These are phyloP conservation scores for Hypoxylon cercidicola DNA, from an alignment of 495 filamentous ascomycete genomes.

Conservation along the genomic window DNA sequence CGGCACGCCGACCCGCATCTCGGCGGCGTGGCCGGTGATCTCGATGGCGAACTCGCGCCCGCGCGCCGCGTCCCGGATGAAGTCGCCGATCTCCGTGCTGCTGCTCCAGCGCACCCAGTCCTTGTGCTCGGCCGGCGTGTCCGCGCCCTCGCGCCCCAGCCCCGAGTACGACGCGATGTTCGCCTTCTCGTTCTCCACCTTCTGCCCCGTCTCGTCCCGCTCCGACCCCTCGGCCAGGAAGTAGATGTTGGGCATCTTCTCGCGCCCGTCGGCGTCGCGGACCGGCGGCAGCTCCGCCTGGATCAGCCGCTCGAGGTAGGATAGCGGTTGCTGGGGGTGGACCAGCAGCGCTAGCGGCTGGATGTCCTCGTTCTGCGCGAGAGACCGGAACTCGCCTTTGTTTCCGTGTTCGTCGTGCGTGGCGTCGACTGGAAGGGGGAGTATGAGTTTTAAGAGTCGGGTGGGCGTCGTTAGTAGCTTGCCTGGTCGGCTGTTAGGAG, in stretches of 20 bases:
- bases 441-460: conserved; percentile 85
- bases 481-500: conserved; percentile 58
- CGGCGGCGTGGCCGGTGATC: conserved; percentile 74
- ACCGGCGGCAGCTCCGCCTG: conserved; percentile 87
- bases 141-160: conserved; percentile 61
- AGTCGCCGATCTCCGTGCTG: conserved; percentile 92
- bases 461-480: conserved; percentile 93
- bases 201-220: conserved; percentile 61
- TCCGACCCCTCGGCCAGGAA: conserved; percentile 83
- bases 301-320: conserved; percentile 89
- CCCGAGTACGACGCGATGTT: conserved; percentile 70
- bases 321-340: conserved; percentile 92
- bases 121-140: conserved; percentile 46
- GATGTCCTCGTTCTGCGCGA: conserved; percentile 66
- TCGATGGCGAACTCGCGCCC: conserved; percentile 85
- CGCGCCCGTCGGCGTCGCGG: conserved; percentile 63
- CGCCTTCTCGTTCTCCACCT: conserved; percentile 38
- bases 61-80: conserved; percentile 89
- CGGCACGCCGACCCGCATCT: conserved; percentile 83
- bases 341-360: conserved; percentile 89
- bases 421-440: conserved; percentile 77
- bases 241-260: conserved; percentile 76
- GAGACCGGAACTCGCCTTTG: conserved; percentile 50
- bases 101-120: conserved; percentile 90
- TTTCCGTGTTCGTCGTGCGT: conserved; percentile 58